phyloP scores from a whole-genome alignment of 345 rosid genomes.

The Carallia pectinifolia region DNA sequence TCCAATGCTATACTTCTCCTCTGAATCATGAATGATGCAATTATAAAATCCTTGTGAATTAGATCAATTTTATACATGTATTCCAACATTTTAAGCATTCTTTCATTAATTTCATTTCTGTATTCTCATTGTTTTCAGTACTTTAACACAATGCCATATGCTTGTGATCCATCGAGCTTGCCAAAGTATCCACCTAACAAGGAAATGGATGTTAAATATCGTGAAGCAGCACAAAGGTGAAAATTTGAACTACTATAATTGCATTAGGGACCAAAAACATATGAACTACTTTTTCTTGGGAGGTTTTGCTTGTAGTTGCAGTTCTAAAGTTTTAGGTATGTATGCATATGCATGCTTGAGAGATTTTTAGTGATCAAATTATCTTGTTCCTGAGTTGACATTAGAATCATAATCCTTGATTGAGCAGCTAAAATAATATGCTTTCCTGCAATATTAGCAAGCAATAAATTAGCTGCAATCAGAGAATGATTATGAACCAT shows the following conservation, averaged over 20 bases:
- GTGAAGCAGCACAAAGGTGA: slow-evolving; percentile 64
- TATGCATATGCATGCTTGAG: background rate
- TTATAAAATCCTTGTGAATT: background rate
- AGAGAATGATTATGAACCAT: background rate
- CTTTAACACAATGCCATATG: slow-evolving; percentile 55
- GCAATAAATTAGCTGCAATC: background rate
- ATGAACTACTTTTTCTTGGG: background rate
- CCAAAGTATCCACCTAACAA: slow-evolving; percentile 76
- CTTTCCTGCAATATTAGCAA: background rate
- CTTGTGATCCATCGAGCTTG: slow-evolving; percentile 67
- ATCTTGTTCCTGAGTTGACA: background rate
- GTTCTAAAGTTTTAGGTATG: background rate
- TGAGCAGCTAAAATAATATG: background rate
- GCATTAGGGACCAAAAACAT: too few species aligned
- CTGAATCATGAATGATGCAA: background rate
- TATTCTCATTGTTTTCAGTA: slow-evolving; percentile 36
- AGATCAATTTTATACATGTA: too few species aligned
- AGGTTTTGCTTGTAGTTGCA: background rate
- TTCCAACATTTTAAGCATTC: background rate
- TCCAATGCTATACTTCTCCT: background rate
- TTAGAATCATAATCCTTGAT: background rate
- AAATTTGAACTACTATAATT: background rate
- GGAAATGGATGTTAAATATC: slow-evolving; percentile 71
- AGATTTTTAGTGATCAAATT: background rate
- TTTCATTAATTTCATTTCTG: background rate